Base-by-base conservation (phyloP, 1,139 yeast species). In the Blastobotrys niveus region DNA sequence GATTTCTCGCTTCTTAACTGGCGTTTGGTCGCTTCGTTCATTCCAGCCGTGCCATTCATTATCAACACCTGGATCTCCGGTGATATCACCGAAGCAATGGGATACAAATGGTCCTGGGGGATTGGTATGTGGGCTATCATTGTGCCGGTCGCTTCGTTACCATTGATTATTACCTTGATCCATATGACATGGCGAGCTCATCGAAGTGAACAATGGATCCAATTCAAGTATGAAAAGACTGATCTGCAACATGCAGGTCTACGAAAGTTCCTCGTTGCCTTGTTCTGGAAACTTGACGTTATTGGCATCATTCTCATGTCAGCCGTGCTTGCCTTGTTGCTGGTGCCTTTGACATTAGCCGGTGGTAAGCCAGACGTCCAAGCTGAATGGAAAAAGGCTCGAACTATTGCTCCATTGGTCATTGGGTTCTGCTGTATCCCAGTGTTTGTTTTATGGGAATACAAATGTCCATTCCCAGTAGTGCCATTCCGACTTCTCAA, bases 81-180 rank as follows among this genome's bases (percentile, higher is more conserved):
- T 58, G 68, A 79, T 52, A 66, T 82, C 39, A 66, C 76, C 8
- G 52, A 59, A 4, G 69, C 64, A 8, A 60, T 67, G 33, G 70
- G 66, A 43, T 52, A 41, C 38, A 31, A 40, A 34, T 82, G 93
- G 93, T 71, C 76, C 31, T 82, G 81, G 78, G 80, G 81, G 55
- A 79, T 82, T 54, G 89, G 82, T 34, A 81, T 82, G 75, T 83
- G 85, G 85, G 88, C 88, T 1, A 79, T 81, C 57, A 80, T 83
- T 49, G 73, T 80, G 67, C 89, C 91, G 22, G 67, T 81, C 27
- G 60, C 76, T 5, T 70, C 80, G 54, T 47, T 82, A 19, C 91
- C 91, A 21, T 64, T 83, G 46, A 54, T 79, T 24, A 49, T 51
- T 9, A 73, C 81, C 54, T 66, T 79, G 55, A 32, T 70, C 9